Evolutionary conservation across 495 filamentous ascomycete species (phyloP).

Genomic region (Pyronema domesticum): DNA sequence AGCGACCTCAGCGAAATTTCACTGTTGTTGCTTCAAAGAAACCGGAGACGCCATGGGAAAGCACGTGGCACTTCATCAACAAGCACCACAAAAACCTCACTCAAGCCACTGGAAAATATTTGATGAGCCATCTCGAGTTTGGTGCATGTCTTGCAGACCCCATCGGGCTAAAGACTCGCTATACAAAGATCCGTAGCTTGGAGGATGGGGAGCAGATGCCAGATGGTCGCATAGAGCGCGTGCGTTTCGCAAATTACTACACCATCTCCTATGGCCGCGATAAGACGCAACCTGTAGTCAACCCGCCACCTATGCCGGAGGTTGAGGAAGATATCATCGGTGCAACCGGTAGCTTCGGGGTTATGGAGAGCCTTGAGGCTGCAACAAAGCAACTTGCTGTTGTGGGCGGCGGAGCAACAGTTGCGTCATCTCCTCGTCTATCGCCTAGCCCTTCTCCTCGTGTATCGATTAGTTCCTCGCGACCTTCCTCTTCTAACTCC

Average conservation of each 20-base stretch:
- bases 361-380: neutral
- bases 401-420: neutral
- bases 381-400: neutral
- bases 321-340: neutral
- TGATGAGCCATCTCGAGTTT: constrained; percentile 69
- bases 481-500: neutral
- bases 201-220: constrained; percentile 43
- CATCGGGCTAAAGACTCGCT: constrained; percentile 47
- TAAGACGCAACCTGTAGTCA: constrained; percentile 35
- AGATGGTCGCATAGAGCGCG: constrained; percentile 25
- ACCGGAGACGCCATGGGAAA: constrained; percentile 13
- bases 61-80: constrained; percentile 44
- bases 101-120: constrained; percentile 49
- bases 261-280: constrained; percentile 58
- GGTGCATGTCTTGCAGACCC: constrained; percentile 66
- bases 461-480: neutral
- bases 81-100: constrained; percentile 55
- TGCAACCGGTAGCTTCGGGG: neutral
- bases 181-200: constrained; percentile 45
- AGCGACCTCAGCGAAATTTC: constrained; percentile 14
- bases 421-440: no score
- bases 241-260: constrained; percentile 82
- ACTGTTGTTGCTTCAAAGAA: constrained; percentile 13
- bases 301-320: neutral
- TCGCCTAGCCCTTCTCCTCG: no score